phyloP scores from a whole-genome alignment of 202 grass and related monocot species.

The Bolboschoenoplectus hybrid region DNA sequence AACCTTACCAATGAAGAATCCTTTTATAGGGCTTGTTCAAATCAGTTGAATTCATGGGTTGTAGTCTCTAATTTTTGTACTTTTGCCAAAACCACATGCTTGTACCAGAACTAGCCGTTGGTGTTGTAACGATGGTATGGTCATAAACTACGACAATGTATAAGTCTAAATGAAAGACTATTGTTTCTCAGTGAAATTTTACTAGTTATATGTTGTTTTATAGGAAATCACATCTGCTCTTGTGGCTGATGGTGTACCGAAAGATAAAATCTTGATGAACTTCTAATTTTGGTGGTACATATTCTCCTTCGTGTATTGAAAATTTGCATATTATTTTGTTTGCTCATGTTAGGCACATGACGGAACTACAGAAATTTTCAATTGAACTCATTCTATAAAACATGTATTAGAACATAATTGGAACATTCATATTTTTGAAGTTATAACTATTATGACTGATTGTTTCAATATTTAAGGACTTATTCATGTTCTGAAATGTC shows the following conservation, averaged over 20 bases:
- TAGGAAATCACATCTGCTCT: conserved; percentile 68
- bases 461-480: not conserved
- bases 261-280: conserved; percentile 84
- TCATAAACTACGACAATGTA: not conserved
- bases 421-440: not conserved
- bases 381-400: not conserved
- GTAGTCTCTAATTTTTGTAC: conserved; percentile 5
- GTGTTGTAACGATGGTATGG: not conserved
- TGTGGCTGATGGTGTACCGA: conserved; percentile 66
- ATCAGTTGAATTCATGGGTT: not conserved
- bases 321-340: not conserved
- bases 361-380: not conserved
- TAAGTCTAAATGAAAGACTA: not conserved
- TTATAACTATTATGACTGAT: not conserved
- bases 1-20: not conserved
- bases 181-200: conserved; percentile 6
- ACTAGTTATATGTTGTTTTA: conserved; percentile 28
- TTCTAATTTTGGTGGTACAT: conserved; percentile 44
- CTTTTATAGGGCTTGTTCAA: not conserved
- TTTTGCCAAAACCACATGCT: not conserved
- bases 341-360: not conserved
- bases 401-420: not conserved
- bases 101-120: not conserved
- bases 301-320: conserved; percentile 1
- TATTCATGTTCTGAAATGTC: not conserved